These are phyloP conservation scores for Exutisphaerella laricina DNA, from an alignment of 2,329 filamentous ascomycete species.

Conservation along the genomic window DNA sequence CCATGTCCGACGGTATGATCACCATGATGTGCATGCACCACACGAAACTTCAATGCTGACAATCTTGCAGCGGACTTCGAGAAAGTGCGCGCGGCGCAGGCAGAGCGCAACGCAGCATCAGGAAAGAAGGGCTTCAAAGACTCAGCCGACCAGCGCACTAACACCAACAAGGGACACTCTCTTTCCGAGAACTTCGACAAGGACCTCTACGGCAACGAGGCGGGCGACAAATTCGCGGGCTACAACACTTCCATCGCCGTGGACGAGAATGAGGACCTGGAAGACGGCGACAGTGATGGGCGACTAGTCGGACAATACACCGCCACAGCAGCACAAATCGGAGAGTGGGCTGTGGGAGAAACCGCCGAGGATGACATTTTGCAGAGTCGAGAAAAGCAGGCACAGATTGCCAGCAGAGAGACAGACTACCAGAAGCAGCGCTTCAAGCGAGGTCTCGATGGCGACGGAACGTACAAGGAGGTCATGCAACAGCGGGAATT, in stretches of 20 bases:
- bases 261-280: slow-evolving; percentile 72
- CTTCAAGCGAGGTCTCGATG: slow-evolving; percentile 77
- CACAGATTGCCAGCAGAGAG: slow-evolving; percentile 85
- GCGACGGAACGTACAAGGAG: slow-evolving; percentile 72
- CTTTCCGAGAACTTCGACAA: slow-evolving; percentile 86
- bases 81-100: slow-evolving; percentile 78
- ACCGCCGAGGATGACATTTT: slow-evolving; percentile 91
- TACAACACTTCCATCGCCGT: slow-evolving; percentile 87
- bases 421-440: slow-evolving; percentile 96
- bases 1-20: slow-evolving; percentile 20
- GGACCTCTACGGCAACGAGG: slow-evolving; percentile 71
- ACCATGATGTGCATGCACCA: too few relatives aligned
- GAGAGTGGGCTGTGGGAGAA: slow-evolving; percentile 85
- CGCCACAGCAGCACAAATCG: slow-evolving; percentile 82
- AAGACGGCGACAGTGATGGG: slow-evolving; percentile 58
- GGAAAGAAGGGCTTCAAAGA: slow-evolving; percentile 78
- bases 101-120: slow-evolving; percentile 75
- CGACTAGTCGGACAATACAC: slow-evolving; percentile 93
- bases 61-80: slow-evolving; percentile 67
- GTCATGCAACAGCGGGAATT: slow-evolving; percentile 87
- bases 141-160: slow-evolving; percentile 67
- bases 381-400: slow-evolving; percentile 78
- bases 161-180: slow-evolving; percentile 82
- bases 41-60: background rate
- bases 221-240: slow-evolving; percentile 72